phyloP scores from a whole-genome alignment of 164 flowering plant species.

The Aristolochia contorta region DNA sequence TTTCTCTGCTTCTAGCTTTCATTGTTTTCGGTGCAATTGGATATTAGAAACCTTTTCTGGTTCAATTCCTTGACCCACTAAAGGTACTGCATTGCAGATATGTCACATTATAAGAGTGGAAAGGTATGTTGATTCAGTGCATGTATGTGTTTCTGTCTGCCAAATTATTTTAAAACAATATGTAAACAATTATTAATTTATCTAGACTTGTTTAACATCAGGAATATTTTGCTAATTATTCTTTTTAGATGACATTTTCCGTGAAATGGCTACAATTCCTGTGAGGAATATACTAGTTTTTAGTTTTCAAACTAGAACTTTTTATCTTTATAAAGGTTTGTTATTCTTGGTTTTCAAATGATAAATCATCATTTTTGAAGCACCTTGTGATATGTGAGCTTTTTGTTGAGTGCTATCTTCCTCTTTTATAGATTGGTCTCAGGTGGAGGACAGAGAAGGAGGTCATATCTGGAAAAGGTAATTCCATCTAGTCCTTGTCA shows the following conservation, averaged over 20 bases:
- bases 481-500: background rate
- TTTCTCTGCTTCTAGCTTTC: background rate
- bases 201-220: too few relatives aligned
- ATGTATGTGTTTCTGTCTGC: background rate
- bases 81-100: constrained; percentile 98
- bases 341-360: background rate
- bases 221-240: too few relatives aligned
- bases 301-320: too few relatives aligned
- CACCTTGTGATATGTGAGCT: too few relatives aligned
- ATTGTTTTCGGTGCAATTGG: too few relatives aligned
- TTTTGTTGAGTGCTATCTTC: background rate
- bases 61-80: background rate
- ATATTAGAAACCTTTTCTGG: too few relatives aligned
- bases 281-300: too few relatives aligned
- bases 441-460: constrained; percentile 97
- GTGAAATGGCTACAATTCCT: too few relatives aligned
- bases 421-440: constrained; percentile 66
- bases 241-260: too few relatives aligned
- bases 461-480: constrained; percentile 95
- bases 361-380: background rate
- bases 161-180: too few relatives aligned
- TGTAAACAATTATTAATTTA: too few relatives aligned
- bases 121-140: constrained; percentile 43
- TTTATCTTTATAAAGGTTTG: background rate
- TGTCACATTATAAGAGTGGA: constrained; percentile 85